Conservation (phyloP, 306 rosid genomes). For the Cajanus cajan region DNA sequence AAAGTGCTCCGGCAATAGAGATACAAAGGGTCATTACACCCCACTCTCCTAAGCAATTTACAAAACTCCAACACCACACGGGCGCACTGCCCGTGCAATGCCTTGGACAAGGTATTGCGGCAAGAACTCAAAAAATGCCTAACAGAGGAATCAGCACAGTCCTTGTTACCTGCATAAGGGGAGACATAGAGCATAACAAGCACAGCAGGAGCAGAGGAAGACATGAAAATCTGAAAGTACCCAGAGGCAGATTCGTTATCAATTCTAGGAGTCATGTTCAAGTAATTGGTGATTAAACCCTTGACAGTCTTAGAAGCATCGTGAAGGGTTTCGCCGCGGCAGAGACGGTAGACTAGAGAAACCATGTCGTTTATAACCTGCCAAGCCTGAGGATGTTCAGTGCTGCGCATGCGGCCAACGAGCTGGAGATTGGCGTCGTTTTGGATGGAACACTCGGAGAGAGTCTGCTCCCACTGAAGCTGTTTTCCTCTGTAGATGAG, state of each 20-base stretch:
- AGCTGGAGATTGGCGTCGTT: slow-evolving; percentile 64
- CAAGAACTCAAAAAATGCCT: slow-evolving; percentile 62
- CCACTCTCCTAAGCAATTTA: slow-evolving; percentile 67
- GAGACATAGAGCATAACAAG: slow-evolving; percentile 75
- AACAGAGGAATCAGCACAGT: slow-evolving; percentile 52
- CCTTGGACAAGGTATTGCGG: slow-evolving; percentile 39
- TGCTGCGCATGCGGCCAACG: slow-evolving; percentile 82
- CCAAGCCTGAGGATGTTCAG: slow-evolving; percentile 80
- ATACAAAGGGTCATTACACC: slow-evolving; percentile 62
- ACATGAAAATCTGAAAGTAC: slow-evolving; percentile 62
- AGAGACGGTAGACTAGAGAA: slow-evolving; percentile 50
- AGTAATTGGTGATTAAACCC: slow-evolving; percentile 42
- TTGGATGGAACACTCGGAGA: slow-evolving; percentile 62
- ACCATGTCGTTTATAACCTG: slow-evolving; percentile 69
- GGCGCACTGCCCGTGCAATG: slow-evolving; percentile 50
- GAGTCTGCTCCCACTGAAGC: slow-evolving; percentile 79
- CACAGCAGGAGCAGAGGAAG: slow-evolving; percentile 55
- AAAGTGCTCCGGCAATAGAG: slow-evolving; percentile 64
- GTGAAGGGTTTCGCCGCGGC: slow-evolving; percentile 43
- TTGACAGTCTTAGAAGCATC: slow-evolving; percentile 43
- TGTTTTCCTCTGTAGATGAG: slow-evolving; percentile 77
- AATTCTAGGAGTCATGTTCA: slow-evolving; percentile 38
- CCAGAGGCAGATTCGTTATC: slow-evolving; percentile 40
- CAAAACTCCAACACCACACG: slow-evolving; percentile 71
- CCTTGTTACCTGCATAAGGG: slow-evolving; percentile 48